Percentiles rank a stretch among this genome's conserved stretches.
These are phyloP conservation scores for Clonostachys chloroleuca DNA, from an alignment of 2,329 filamentous ascomycete genomes.

Conservation along the genomic window DNA sequence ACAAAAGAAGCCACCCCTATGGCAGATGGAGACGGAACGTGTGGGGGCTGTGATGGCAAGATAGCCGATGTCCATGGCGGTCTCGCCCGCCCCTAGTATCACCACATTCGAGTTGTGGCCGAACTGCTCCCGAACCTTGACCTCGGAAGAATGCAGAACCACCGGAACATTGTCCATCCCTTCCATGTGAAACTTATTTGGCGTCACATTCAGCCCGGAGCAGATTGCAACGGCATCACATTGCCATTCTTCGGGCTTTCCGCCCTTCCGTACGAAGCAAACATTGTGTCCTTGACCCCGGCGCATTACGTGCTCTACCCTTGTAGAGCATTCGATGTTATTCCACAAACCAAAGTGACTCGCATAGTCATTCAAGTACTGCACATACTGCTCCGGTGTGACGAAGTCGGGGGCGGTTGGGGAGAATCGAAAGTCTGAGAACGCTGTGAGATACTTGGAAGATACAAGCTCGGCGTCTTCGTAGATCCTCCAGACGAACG, in stretches of 20 bases:
- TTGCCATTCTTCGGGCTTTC: conserved; percentile 12
- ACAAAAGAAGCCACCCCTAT: conserved; percentile 27
- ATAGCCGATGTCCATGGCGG: conserved; percentile 33
- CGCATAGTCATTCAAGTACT: conserved; percentile 32
- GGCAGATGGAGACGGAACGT: conserved; percentile 31
- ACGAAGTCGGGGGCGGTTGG: conserved; percentile 33
- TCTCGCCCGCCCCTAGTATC: conserved; percentile 36
- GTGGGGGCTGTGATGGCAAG: conserved; percentile 34
- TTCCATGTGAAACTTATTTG: conserved; percentile 26
- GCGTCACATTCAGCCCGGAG: conserved; percentile 32
- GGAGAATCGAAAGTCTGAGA: conserved; percentile 35
- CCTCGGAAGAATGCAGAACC: conserved; percentile 35
- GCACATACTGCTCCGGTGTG: conserved; percentile 25
- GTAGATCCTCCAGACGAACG: conserved; percentile 34
- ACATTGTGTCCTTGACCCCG: conserved; percentile 1
- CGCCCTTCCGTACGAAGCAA: background rate
- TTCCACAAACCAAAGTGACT: conserved; percentile 27
- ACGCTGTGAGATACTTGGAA: conserved; percentile 37
- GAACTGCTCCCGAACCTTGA: conserved; percentile 33
- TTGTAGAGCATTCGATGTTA: conserved; percentile 18
- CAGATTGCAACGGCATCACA: conserved; percentile 38
- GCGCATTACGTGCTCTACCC: conserved; percentile 1
- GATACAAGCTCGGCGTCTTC: conserved; percentile 37
- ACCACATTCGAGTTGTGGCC: conserved; percentile 29
- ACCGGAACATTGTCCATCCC: conserved; percentile 25